Evolutionary conservation across 1,139 yeast species (phyloP), one percentile per base, ranked within the genome.

Genomic region (Kluyveromyces marxianus): DNA sequence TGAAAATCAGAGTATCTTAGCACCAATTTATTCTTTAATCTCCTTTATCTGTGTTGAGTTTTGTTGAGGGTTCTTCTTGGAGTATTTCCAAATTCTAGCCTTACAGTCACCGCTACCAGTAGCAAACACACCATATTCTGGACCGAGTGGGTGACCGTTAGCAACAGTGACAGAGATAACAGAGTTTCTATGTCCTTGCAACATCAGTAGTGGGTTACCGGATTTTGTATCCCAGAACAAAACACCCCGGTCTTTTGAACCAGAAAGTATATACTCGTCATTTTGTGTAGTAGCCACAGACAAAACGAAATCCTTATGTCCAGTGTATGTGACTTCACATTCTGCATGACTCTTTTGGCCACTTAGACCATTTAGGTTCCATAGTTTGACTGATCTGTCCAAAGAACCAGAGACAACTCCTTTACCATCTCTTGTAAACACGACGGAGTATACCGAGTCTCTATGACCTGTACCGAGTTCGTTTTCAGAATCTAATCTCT

Each of bases 61-160:
- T 26, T 39, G 42, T 32, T 33, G 34, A 7, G n/a, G 28, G 37
- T 44, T 25, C 35, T 47, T 50, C 44, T 54, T 56, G 27, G 50
- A 54, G 46, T 60, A 87, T 64, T 81, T 80, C 98, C 98, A 92
- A 62, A 92, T 85, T 69, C 97, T 79, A 37, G 97, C 97, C 66
- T 90, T 87, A 68, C 96, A 90, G 69, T 92, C 98, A 64, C 98
- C 98, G 67, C 90, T 80, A 50, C 98, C 98, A 21, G 97, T 90
- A 46, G 97, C 98, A 73, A 92, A 92, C 55, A 88, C 81, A 39
- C 83, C 81, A 47, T 57, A 61, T 37, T 62, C 56, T 35, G 68
- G 65, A 57, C 86, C 89, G 46, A 77, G 72, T 48, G 83, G 84
- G 51, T 76, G 76, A 38, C 88, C 83, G 61, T 81, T 81, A 39